phyloP scores from a whole-genome alignment of 2,329 filamentous ascomycete genomes.

The Colletotrichum cuscutae region DNA sequence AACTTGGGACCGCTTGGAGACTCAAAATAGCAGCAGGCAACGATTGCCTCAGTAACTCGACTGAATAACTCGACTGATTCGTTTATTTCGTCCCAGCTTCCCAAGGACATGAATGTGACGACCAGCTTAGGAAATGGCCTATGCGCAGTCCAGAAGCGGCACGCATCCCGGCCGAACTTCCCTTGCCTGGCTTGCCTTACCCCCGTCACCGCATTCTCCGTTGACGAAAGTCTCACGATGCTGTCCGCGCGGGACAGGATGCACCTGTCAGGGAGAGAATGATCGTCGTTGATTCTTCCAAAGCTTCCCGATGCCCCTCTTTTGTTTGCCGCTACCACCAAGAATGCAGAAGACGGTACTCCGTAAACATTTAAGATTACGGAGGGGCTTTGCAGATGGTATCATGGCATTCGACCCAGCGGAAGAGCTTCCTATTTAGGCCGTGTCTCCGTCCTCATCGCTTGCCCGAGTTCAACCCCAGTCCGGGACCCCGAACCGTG shows the following conservation, averaged over 20 bases:
- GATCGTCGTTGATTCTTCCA: constrained; percentile 29
- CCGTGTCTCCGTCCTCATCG: neutral
- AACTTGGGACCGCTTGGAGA: neutral
- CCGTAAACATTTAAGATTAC: constrained; percentile 38
- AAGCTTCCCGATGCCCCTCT: constrained; percentile 25
- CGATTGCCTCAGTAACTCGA: neutral
- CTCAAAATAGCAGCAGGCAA: constrained; percentile 32
- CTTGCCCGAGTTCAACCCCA: constrained; percentile 3
- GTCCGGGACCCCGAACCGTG: constrained; percentile 27
- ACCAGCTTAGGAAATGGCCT: constrained; percentile 17
- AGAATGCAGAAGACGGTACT: constrained; percentile 25
- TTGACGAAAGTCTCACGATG: constrained; percentile 31
- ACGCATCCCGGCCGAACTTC: constrained; percentile 18
- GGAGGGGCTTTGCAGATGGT: constrained; percentile 35
- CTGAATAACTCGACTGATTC: constrained; percentile 12
- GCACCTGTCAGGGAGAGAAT: constrained; percentile 31
- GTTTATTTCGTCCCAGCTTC: constrained; percentile 6
- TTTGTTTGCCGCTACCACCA: constrained; percentile 31
- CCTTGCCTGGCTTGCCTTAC: neutral
- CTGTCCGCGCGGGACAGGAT: constrained; percentile 18
- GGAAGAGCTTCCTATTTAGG: constrained; percentile 29
- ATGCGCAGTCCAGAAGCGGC: constrained; percentile 14
- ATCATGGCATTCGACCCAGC: constrained; percentile 16
- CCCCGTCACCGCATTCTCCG: constrained; percentile 17
- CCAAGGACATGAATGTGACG: constrained; percentile 13